A percentile compares a stretch with the other conserved stretches of the same genome.
phyloP scores from a whole-genome alignment of 495 filamentous ascomycete species.

The Lasiosphaeria hispida region DNA sequence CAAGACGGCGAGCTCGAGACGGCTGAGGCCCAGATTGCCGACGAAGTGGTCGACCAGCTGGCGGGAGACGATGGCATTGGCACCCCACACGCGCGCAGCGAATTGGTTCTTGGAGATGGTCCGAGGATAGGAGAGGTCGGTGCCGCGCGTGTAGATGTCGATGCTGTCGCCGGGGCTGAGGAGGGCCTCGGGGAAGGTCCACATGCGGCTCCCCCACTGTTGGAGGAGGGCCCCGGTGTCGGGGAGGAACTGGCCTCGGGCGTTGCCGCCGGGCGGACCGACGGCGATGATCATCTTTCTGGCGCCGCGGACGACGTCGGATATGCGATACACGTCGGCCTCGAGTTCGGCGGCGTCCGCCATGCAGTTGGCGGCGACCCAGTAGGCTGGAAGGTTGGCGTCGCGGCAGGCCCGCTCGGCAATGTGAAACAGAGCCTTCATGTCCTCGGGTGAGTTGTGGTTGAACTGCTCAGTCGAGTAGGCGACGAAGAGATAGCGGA shows the following conservation, averaged over 20 bases:
- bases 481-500: conserved; percentile 16
- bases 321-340: conserved; percentile 18
- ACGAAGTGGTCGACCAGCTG: conserved; percentile 25
- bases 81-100: conserved; percentile 9
- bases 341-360: not conserved
- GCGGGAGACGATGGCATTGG: not conserved
- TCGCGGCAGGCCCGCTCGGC: conserved; percentile 8
- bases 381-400: conserved; percentile 14
- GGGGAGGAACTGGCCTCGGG: not conserved
- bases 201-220: conserved; percentile 44
- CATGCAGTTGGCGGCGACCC: conserved; percentile 4
- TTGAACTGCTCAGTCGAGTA: conserved; percentile 16
- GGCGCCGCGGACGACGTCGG: conserved; percentile 18
- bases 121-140: not conserved
- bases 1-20: conserved; percentile 21
- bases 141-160: not conserved
- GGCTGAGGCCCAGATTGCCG: conserved; percentile 17
- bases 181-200: conserved; percentile 49
- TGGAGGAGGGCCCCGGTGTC: conserved; percentile 8
- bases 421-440: conserved; percentile 6
- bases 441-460: conserved; percentile 2
- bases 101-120: conserved; percentile 14
- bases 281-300: conserved; percentile 10
- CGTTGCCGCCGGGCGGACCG: not conserved
- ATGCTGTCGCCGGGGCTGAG: conserved; percentile 29